Evolutionary conservation across 225 moss, liverwort and hornwort genomes (phyloP), one percentile per base, ranked within the genome.

Genomic region (Thuidium tamariscinum): DNA sequence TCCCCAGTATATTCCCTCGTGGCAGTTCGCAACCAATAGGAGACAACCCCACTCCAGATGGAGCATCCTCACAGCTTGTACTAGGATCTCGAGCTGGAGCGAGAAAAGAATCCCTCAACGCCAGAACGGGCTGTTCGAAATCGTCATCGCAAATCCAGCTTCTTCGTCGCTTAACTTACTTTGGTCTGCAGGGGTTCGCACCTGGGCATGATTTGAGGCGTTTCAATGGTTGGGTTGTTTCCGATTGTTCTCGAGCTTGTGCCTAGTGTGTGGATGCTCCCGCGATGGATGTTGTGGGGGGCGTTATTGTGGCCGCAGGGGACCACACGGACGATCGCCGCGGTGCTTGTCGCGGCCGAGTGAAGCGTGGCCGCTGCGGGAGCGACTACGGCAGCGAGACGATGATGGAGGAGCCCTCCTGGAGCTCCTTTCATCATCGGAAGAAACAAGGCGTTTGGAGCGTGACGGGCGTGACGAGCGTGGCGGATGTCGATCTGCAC

Each of bases 241-340:
- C 2, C 57, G 79, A 49, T 65, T 48, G 64, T 64, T 49, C 17
- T n/a, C 36, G n/a, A 44, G 42, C 32, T 44, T 20, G 37, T 39
- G 52, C n/a, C n/a, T 65, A 25, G 69, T 52, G 82, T 10, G 74
- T 73, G 57, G 82, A 83, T 83, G 83, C 83, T 59, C 51, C 69
- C 75, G 84, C 71, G 48, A 93, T 93, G 93, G 93, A 93, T 79
- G 93, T 93, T 77, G 91, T 93, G 5, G 93, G 90, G 49, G 93
- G 93, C 41, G 87, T 91, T 46, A 91, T 93, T 46, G 93, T 93
- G 90, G 93, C 93, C 57, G 93, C 93, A 52, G 84, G 84, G 61
- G 91, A 89, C 67, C 77, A 67, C 57, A 49, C 49, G 51, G 76
- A 76, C 22, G 76, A 87, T 82, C 83, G 81, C 27, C 39, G 56